Percentiles rank a stretch among this genome's conserved stretches.
Evolutionary conservation across 306 rosid genomes (phyloP).

Genomic region (Glycine latifolia): DNA sequence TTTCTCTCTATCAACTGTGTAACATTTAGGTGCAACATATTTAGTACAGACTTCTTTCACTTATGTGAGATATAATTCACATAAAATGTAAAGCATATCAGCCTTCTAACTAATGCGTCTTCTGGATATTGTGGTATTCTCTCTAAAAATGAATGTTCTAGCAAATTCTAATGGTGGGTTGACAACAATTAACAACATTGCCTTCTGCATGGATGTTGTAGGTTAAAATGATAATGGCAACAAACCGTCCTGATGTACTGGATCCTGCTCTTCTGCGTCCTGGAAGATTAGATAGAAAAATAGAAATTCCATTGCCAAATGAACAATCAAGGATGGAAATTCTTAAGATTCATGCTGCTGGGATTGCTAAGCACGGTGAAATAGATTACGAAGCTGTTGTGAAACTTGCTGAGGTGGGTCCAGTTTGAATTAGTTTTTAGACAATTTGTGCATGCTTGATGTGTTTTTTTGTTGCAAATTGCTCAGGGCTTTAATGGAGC

Average conservation of each 20-base stretch:
- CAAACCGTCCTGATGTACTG: slow-evolving; percentile 91
- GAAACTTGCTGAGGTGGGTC: slow-evolving; percentile 91
- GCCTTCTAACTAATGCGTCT: not conserved
- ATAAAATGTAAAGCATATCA: not conserved
- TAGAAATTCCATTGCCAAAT: slow-evolving; percentile 96
- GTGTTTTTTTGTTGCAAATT: slow-evolving; percentile 25
- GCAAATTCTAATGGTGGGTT: not conserved
- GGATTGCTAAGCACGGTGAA: slow-evolving; percentile 97
- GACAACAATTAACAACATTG: slow-evolving; percentile 20
- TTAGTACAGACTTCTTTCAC: no score
- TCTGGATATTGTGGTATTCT: not conserved
- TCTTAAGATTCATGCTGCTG: slow-evolving; percentile 97
- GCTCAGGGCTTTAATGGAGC: slow-evolving; percentile 94
- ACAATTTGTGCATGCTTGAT: slow-evolving; percentile 24
- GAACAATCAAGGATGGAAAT: slow-evolving; percentile 96
- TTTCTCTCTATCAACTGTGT: not conserved
- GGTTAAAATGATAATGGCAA: slow-evolving; percentile 99
- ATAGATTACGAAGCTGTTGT: slow-evolving; percentile 98
- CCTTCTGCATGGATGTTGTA: slow-evolving; percentile 42
- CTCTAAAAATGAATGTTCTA: no score
- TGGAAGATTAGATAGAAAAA: slow-evolving; percentile 91
- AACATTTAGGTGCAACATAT: no score
- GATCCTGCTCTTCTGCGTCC: slow-evolving; percentile 99
- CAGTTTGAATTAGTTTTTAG: slow-evolving; percentile 22
- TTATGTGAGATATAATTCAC: no score